Evolutionary conservation across 2,329 filamentous ascomycete species (phyloP), one percentile per base, ranked within the genome.

Genomic region (Raffaelea albimanens): DNA sequence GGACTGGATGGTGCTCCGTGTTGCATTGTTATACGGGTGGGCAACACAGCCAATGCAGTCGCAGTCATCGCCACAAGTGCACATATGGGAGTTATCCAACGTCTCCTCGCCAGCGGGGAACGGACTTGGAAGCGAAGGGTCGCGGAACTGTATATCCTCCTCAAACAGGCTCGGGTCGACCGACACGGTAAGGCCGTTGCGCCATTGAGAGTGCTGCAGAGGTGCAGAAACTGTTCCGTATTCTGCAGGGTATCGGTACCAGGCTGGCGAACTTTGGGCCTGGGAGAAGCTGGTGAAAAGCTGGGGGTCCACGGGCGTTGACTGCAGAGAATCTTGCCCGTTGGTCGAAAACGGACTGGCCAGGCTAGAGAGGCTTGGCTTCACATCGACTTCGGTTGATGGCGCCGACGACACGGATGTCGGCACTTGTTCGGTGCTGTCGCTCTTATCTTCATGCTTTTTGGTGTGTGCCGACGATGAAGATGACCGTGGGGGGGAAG

Each of bases 21-120:
- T 55, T 4, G 52, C 55, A 11, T 50, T 48, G 49, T 56, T 57
- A 45, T 51, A 57, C 5, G 56, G 56, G 31, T 57, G 56, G 7
- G 48, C 52, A 2, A 51, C 52, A 29, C 56, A 57, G 19, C 56
- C 56, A 3, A 57, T 42, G 19, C 56, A 57, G 40, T 57, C 51
- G 48, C 56, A 57, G 19, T 45, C 44, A 39, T 56, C 55, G 31
- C 56, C 56, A 46, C 56, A 57, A n/a, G 44, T 40, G 44, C 56
- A 57, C 42, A 56, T 42, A 45, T 56, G 55, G 7, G 25, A 7
- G 25, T 29, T 13, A 13, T 29, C 25, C 25, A 29, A 29, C 13
- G 7, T 13, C 25, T 50, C 45, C 16, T 25, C 46, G 13, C 46
- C 42, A 3, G 22, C 16, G n/a, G 10, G 23, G 18, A 18, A 39